Evolutionary conservation across 371 early-diverging fungal genomes (phyloP).

Genomic region (Mucor mucedo): DNA sequence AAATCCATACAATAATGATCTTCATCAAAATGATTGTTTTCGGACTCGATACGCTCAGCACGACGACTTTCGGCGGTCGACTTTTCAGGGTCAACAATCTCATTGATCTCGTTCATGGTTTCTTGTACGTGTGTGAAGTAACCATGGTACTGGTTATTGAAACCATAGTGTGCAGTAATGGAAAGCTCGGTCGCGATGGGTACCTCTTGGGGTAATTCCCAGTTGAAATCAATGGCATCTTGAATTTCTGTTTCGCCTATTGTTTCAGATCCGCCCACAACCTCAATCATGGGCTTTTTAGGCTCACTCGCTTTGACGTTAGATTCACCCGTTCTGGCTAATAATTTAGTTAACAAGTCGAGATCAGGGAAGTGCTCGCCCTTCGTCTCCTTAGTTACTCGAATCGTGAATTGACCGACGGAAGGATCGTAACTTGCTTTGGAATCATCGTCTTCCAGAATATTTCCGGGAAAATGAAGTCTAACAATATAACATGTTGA

Average conservation of each 20-base stretch:
- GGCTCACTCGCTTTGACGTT: conserved; percentile 29
- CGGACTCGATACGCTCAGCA: conserved; percentile 63
- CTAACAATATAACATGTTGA: conserved; percentile 46
- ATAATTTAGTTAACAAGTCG: conserved; percentile 82
- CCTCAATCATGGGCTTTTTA: conserved; percentile 70
- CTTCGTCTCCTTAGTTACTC: conserved; percentile 76
- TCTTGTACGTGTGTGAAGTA: conserved; percentile 79
- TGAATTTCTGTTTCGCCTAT: conserved; percentile 14
- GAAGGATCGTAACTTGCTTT: conserved; percentile 82
- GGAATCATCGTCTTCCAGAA: conserved; percentile 89
- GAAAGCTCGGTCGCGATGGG: conserved; percentile 33
- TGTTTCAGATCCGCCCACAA: conserved; percentile 54
- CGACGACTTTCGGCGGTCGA: conserved; percentile 70
- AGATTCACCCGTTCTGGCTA: conserved; percentile 70
- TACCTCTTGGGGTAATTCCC: conserved; percentile 85
- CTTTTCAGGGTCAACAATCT: conserved; percentile 75
- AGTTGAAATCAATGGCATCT: conserved; percentile 76
- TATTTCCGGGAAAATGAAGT: conserved; percentile 79
- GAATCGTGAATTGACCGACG: conserved; percentile 74
- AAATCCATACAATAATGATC: conserved; percentile 90
- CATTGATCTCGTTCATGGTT: conserved; percentile 85
- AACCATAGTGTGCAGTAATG: conserved; percentile 70
- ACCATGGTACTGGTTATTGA: conserved; percentile 85
- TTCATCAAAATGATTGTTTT: conserved; percentile 86
- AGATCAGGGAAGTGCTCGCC: conserved; percentile 88